Evolutionary conservation across 371 early-diverging fungal genomes (phyloP), one percentile per base, ranked within the genome.

Genomic region (Apophysomyces variabilis): DNA sequence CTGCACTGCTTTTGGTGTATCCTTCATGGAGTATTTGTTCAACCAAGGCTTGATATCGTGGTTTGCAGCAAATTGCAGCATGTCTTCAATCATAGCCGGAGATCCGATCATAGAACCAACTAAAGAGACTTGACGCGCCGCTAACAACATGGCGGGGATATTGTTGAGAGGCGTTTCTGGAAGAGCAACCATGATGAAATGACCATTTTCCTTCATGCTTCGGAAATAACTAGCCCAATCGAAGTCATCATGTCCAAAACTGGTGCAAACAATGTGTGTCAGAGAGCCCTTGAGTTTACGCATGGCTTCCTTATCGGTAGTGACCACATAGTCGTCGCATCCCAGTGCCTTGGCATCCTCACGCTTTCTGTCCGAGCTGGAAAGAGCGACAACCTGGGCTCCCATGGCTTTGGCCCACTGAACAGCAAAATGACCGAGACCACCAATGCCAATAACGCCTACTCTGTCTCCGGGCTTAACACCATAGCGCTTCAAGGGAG

Each of bases 61-160:
- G 66, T 87, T 69, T 60, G 82, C 85, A 3, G 93, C 91, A 76
- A 93, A 90, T 35, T 86, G 78, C 11, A 95, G 77, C 84, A 89
- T 91, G 54, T 88, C 88, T 54, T 78, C 66, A 38, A 91, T 77
- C 3, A 72, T 73, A 1, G 72, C 57, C 26, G 74, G 79, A 12
- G 85, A 82, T 43, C 93, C 94, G 69, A 93, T 91, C 56, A 86
- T 57, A 12, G 92, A 91, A 0, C 93, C 94, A 0, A 73, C 75
- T 36, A 95, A 60, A 0, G 78, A 66, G 12, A 87, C 67, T 58
- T 87, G 79, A 4, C 61, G 54, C 58, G 89, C 66, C 43, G 78
- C 69, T 60, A 67, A 47, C 26, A 76, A 13, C 14, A 66, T 47
- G 3, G 85, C 73, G 60, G 76, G 62, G 16, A 73, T 73, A 39